These are phyloP conservation scores for Serendipita vermifera DNA, from an alignment of 768 basidiomycete species.

Conservation along the genomic window DNA sequence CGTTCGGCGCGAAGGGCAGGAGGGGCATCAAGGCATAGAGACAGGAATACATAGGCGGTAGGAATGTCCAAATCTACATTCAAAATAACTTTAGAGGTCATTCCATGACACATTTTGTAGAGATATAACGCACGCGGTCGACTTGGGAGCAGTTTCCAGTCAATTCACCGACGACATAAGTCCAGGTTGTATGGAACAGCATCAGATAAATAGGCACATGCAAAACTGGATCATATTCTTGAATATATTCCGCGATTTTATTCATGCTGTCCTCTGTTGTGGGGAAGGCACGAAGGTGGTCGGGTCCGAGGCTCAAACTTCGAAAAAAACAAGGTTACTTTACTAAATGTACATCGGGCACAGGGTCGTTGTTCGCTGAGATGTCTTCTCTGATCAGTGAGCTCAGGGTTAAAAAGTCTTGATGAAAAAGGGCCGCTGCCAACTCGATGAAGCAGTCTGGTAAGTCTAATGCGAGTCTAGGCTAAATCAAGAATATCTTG, in stretches of 20 bases:
- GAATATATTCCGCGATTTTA: background rate
- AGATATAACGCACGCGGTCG: constrained; percentile 64
- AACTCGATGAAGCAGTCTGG: no score
- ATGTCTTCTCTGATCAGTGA: no score
- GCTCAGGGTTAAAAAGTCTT: no score
- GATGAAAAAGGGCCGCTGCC: no score
- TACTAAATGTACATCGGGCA: no score
- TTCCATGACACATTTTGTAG: constrained; percentile 19
- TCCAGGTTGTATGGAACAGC: constrained; percentile 30
- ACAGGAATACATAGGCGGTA: constrained; percentile 66
- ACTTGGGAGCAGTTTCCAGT: constrained; percentile 80
- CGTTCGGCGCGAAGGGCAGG: constrained; percentile 27
- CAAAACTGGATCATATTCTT: constrained; percentile 5
- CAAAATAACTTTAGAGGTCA: background rate
- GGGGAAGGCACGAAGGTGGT: no score
- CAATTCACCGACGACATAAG: constrained; percentile 49
- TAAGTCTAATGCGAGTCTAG: no score
- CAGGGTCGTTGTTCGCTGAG: no score
- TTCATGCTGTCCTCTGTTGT: no score
- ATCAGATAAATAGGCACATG: constrained; percentile 45
- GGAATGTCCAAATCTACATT: constrained; percentile 26
- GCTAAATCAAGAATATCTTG: no score
- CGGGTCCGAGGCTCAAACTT: no score
- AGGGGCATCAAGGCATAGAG: constrained; percentile 71
- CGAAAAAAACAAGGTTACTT: no score